A percentile compares a stretch with the other conserved stretches of the same genome.
Conservation (phyloP, 768 basidiomycete species). For the Tylopilus felleus region DNA sequence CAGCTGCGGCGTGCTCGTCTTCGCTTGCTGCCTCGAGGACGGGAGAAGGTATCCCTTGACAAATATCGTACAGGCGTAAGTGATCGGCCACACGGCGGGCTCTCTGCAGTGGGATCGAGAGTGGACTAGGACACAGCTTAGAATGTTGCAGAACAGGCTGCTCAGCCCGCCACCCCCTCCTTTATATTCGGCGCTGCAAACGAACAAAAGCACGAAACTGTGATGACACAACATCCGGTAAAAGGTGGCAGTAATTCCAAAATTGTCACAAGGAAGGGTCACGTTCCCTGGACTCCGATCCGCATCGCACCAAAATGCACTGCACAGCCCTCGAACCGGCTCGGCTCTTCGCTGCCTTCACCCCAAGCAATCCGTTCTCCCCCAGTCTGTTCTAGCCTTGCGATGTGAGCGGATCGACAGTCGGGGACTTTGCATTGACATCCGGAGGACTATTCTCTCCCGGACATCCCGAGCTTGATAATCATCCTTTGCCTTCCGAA, state of each 20-base stretch:
- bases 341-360: slow-evolving; percentile 13
- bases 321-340: slow-evolving; percentile 16
- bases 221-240: slow-evolving; percentile 18
- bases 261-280: background rate
- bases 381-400: slow-evolving; percentile 11
- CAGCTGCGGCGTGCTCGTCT: slow-evolving; percentile 14
- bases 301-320: slow-evolving; percentile 7
- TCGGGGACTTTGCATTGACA: background rate
- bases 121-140: slow-evolving; percentile 12
- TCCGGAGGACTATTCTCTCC: background rate
- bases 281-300: slow-evolving; percentile 13
- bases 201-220: slow-evolving; percentile 1
- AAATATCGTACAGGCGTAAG: slow-evolving; percentile 19
- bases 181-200: slow-evolving; percentile 21
- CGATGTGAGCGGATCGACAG: slow-evolving; percentile 26
- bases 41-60: slow-evolving; percentile 23
- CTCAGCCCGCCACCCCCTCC: slow-evolving; percentile 3
- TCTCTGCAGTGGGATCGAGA: slow-evolving; percentile 14
- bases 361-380: background rate
- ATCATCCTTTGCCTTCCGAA: background rate
- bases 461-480: background rate
- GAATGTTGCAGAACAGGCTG: background rate
- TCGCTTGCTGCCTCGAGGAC: slow-evolving; percentile 36
- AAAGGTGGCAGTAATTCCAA: slow-evolving; percentile 10
- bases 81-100: slow-evolving; percentile 20